These are phyloP conservation scores for Tephrocybe sp. DNA, from an alignment of 768 basidiomycete genomes.

Conservation along the genomic window DNA sequence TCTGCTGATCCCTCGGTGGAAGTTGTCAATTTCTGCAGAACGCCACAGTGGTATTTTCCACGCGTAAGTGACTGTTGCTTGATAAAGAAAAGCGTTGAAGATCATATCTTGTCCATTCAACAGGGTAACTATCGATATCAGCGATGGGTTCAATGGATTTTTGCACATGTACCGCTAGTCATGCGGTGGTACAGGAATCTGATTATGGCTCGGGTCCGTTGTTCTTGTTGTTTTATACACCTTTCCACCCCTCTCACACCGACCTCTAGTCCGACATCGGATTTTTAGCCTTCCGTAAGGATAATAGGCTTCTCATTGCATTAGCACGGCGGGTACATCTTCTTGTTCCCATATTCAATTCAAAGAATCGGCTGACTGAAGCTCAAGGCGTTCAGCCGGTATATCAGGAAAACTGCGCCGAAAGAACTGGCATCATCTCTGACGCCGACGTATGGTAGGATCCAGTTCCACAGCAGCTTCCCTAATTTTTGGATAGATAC, in stretches of 20 bases:
- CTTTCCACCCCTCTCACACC: background rate
- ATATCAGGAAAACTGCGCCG: constrained; percentile 50
- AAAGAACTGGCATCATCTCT: constrained; percentile 45
- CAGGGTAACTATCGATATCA: constrained; percentile 44
- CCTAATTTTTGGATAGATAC: constrained; percentile 1
- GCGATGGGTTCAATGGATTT: constrained; percentile 48
- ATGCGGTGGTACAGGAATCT: constrained; percentile 47
- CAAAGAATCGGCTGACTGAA: background rate
- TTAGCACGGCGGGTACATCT: constrained; percentile 31
- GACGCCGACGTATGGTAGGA: constrained; percentile 52
- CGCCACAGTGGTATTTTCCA: constrained; percentile 56
- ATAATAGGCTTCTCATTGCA: constrained; percentile 31
- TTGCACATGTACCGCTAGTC: constrained; percentile 50
- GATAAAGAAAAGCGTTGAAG: background rate
- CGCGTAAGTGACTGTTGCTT: constrained; percentile 37
- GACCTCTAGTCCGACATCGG: constrained; percentile 34
- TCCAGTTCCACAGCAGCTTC: background rate
- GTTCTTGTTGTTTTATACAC: constrained; percentile 1
- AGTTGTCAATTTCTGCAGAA: constrained; percentile 60
- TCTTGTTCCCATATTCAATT: background rate
- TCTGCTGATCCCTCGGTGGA: constrained; percentile 46
- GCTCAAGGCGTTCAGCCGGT: constrained; percentile 37
- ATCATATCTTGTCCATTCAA: background rate
- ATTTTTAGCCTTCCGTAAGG: constrained; percentile 41
- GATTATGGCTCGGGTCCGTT: constrained; percentile 47